A percentile compares a stretch with the other conserved stretches of the same genome.
These are phyloP conservation scores for Hypoxylon cercidicola DNA, from an alignment of 495 filamentous ascomycete species.

Conservation along the genomic window DNA sequence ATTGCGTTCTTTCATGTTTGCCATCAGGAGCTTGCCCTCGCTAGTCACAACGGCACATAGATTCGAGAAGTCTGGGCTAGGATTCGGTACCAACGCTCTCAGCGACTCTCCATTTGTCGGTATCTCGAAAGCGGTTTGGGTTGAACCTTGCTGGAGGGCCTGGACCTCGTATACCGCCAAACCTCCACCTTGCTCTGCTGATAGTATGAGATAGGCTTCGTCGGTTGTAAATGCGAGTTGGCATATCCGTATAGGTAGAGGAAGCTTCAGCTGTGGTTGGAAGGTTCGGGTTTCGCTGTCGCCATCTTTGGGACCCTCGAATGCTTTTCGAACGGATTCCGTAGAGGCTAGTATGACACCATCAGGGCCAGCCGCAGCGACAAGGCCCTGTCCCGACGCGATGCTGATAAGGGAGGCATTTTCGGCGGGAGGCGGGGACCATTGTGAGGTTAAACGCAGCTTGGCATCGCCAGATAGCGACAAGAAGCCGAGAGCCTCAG, in stretches of 20 bases:
- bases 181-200: slow-evolving; percentile 83
- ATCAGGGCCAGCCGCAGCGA: slow-evolving; percentile 89
- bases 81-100: slow-evolving; percentile 83
- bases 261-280: slow-evolving; percentile 75
- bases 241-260: slow-evolving; percentile 78
- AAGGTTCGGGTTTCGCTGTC: slow-evolving; percentile 76
- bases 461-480: slow-evolving; percentile 82
- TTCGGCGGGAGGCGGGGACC: slow-evolving; percentile 80
- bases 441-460: slow-evolving; percentile 81
- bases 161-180: slow-evolving; percentile 83
- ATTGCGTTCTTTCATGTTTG: slow-evolving; percentile 75
- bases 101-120: slow-evolving; percentile 78
- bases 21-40: slow-evolving; percentile 83
- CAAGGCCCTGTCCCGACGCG: slow-evolving; percentile 79
- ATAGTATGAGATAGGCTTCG: slow-evolving; percentile 83
- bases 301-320: slow-evolving; percentile 65
- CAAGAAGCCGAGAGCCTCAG: slow-evolving; percentile 84
- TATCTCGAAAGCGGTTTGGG: slow-evolving; percentile 75
- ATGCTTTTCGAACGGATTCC: slow-evolving; percentile 80
- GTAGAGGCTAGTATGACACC: slow-evolving; percentile 78
- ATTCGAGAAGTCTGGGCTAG: slow-evolving; percentile 69
- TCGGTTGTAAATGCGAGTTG: slow-evolving; percentile 90
- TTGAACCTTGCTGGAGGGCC: slow-evolving; percentile 69
- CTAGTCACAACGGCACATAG: slow-evolving; percentile 81
- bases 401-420: slow-evolving; percentile 88